Conservation (phyloP, 108 stramenopile species). For the Pseudonitzschia multiseries region DNA sequence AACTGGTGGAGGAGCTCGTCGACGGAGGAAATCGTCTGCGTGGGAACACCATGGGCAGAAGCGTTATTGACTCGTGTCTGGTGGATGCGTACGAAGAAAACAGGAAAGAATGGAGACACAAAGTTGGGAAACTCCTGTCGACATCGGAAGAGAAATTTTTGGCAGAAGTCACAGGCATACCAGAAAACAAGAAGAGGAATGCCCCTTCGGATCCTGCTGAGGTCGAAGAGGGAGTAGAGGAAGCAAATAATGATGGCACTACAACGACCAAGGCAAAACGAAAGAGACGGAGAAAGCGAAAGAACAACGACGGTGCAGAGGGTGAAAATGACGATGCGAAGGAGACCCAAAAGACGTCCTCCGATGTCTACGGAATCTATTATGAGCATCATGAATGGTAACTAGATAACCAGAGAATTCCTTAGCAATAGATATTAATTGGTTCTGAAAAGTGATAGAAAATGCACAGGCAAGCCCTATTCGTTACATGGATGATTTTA, state of each 20-base stretch:
- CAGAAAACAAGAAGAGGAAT: neutral
- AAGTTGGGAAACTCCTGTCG: slow-evolving; percentile 20
- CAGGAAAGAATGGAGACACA: slow-evolving; percentile 46
- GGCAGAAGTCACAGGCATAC: slow-evolving; percentile 35
- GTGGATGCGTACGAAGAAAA: slow-evolving; percentile 61
- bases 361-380: slow-evolving; percentile 19
- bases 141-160: slow-evolving; percentile 40
- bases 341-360: slow-evolving; percentile 1
- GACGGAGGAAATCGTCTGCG: slow-evolving; percentile 62
- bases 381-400: slow-evolving; percentile 13
- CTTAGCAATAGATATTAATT: no score
- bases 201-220: neutral
- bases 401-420: neutral
- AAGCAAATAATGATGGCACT: neutral
- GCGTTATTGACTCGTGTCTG: slow-evolving; percentile 57
- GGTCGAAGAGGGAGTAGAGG: neutral
- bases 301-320: neutral
- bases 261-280: slow-evolving; percentile 22
- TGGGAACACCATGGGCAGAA: slow-evolving; percentile 77
- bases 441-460: no score
- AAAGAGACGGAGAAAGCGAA: slow-evolving; percentile 30
- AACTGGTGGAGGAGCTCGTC: slow-evolving; percentile 62
- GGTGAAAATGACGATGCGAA: neutral
- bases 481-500: no score
- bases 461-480: no score